These are phyloP conservation scores for Pyrenochaeta sp. DNA, from an alignment of 2,329 filamentous ascomycete species.

Conservation along the genomic window DNA sequence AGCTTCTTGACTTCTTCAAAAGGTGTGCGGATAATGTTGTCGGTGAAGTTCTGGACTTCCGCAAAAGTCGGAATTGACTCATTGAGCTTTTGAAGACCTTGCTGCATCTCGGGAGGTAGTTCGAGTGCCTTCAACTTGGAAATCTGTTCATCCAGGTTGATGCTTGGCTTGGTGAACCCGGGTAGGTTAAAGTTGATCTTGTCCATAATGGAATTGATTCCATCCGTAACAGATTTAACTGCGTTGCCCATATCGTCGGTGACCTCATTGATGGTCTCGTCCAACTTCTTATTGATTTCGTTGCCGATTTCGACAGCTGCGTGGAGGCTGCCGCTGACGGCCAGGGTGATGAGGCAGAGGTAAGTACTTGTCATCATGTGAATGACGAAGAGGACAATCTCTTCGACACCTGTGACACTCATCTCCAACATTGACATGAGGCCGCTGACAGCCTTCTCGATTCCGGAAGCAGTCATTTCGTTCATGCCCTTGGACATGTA, in stretches of 20 bases:
- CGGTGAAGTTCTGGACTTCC: slow-evolving; percentile 82
- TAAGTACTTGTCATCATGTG: slow-evolving; percentile 92
- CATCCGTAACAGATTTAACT: slow-evolving; percentile 43
- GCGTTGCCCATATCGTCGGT: slow-evolving; percentile 58
- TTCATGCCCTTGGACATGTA: slow-evolving; percentile 92
- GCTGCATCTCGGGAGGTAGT: slow-evolving; percentile 72
- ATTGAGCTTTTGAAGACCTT: slow-evolving; percentile 76
- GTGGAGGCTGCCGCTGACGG: slow-evolving; percentile 80
- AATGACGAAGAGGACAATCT: slow-evolving; percentile 90
- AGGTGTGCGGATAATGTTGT: slow-evolving; percentile 76
- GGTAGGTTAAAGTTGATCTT: slow-evolving; percentile 53
- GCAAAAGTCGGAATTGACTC: slow-evolving; percentile 82
- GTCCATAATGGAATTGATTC: slow-evolving; percentile 51
- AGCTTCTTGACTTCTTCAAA: slow-evolving; percentile 81
- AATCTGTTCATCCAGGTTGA: slow-evolving; percentile 73
- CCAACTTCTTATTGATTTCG: slow-evolving; percentile 67
- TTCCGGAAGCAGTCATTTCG: slow-evolving; percentile 78
- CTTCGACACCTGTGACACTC: slow-evolving; percentile 82
- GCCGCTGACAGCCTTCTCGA: slow-evolving; percentile 81
- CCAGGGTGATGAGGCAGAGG: slow-evolving; percentile 85
- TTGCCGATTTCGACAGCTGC: slow-evolving; percentile 70
- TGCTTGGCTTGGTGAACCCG: slow-evolving; percentile 57
- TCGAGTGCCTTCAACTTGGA: slow-evolving; percentile 73
- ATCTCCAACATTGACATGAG: slow-evolving; percentile 82
- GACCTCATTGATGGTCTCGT: slow-evolving; percentile 68